Evolutionary conservation across 305 asterid species (phyloP), one percentile per base, ranked within the genome.

Genomic region (Solanum hybrid): DNA sequence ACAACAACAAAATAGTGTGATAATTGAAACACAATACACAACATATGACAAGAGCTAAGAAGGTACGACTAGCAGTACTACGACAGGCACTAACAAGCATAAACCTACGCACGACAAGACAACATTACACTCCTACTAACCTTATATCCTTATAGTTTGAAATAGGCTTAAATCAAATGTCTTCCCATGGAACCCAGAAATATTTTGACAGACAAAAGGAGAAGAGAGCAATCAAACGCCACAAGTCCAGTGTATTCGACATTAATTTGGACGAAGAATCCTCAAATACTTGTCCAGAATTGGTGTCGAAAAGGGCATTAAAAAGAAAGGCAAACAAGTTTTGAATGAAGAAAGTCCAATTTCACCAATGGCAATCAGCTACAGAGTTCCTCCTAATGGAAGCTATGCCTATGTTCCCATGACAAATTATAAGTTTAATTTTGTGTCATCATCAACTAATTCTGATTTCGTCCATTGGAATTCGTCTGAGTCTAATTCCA

Each of bases 171-270:
- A n/a, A n/a, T n/a, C n/a, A n/a, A n/a, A n/a, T n/a, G n/a, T n/a
- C n/a, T n/a, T n/a, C n/a, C n/a, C n/a, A n/a, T n/a, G n/a, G n/a
- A n/a, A n/a, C 35, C 78, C 78, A 72, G 9, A 72, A 72, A 27
- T 72, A 72, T 72, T 72, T 93, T 89, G 91, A 85, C 6, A 91
- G 93, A 71, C 11, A 36, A 20, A 90, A 89, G 72, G 80, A 75
- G 20, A 16, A 75, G 0, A 17, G 11, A 60, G 11, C 26, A 20
- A 26, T 60, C 9, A 51, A 51, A 51, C n/a, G 10, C 5, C 3
- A 60, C 71, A 60, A 60, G 71, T 60, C 11, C 1, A 60, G 71
- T 17, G 71, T 60, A 10, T 93, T 93, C 60, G 95, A 93, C 88
- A 91, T 92, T 64, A 35, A 78, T 78, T 78, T 34, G 51, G 84